Percentiles rank a stretch among this genome's conserved stretches.
These are phyloP conservation scores for Globisporangium barbulae DNA, from an alignment of 352 stramenopile species.

Conservation along the genomic window DNA sequence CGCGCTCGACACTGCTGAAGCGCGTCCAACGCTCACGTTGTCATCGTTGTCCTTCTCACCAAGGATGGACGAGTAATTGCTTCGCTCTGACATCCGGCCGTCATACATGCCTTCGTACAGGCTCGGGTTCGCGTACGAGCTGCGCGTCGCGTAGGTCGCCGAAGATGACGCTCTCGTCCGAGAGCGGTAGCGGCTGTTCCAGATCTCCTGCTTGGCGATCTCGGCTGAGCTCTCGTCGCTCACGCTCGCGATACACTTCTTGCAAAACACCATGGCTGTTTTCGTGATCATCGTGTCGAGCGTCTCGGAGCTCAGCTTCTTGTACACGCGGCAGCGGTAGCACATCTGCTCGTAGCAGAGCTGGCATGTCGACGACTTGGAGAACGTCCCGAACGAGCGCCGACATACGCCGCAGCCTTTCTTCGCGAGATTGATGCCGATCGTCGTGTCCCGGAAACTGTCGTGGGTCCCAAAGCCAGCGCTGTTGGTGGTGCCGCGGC, in stretches of 20 bases:
- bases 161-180: constrained; percentile 37
- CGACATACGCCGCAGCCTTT: constrained; percentile 32
- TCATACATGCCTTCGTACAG: constrained; percentile 12
- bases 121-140: constrained; percentile 16
- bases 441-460: neutral
- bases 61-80: constrained; percentile 38
- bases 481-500: neutral
- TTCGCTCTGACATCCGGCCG: constrained; percentile 37
- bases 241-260: constrained; percentile 42
- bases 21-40: constrained; percentile 23
- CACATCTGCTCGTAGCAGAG: constrained; percentile 44
- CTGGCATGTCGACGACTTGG: constrained; percentile 34
- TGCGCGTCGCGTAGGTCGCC: constrained; percentile 5
- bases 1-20: neutral
- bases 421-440: neutral
- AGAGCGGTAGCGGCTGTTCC: constrained; percentile 27
- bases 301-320: constrained; percentile 42
- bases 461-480: neutral
- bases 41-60: constrained; percentile 24
- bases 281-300: constrained; percentile 39
- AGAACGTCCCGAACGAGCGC: constrained; percentile 27
- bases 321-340: constrained; percentile 37
- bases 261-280: constrained; percentile 60
- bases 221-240: constrained; percentile 52
- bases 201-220: constrained; percentile 59